Percentiles rank a stretch among this genome's conserved stretches.
Conservation (phyloP, 2,329 filamentous ascomycete genomes). For the Truncatella angustata region DNA sequence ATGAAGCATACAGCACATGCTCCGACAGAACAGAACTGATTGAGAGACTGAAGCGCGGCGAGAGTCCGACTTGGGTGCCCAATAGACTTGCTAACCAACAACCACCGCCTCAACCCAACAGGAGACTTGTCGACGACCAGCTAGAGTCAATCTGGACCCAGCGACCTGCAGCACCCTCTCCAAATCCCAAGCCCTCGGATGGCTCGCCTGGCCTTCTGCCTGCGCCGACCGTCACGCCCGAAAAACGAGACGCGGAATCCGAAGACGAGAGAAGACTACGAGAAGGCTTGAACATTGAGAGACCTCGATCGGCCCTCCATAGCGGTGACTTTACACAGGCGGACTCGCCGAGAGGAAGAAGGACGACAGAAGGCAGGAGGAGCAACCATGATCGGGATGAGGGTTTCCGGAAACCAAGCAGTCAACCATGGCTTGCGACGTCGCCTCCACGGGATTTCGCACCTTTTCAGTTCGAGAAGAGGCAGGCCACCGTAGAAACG, state of each 20-base stretch:
- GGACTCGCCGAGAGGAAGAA: conserved; percentile 24
- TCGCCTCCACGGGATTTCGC: conserved; percentile 54
- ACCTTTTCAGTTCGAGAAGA: conserved; percentile 42
- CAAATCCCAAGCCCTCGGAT: conserved; percentile 31
- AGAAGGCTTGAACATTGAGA: conserved; percentile 67
- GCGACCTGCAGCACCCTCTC: conserved; percentile 33
- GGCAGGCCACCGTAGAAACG: conserved; percentile 28
- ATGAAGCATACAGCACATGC: conserved; percentile 30
- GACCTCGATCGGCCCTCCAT: conserved; percentile 75
- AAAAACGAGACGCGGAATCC: conserved; percentile 35
- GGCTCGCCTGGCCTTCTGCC: conserved; percentile 41
- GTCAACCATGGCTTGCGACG: conserved; percentile 48
- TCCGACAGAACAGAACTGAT: conserved; percentile 77
- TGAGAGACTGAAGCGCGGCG: conserved; percentile 74
- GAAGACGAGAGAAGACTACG: conserved; percentile 42
- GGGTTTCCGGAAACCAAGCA: conserved; percentile 10
- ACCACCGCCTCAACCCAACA: conserved; percentile 3
- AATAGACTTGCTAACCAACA: conserved; percentile 47
- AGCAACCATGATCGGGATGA: conserved; percentile 17
- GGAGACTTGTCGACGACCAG: conserved; percentile 19
- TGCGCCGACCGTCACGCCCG: conserved; percentile 46
- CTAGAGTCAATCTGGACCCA: conserved; percentile 36
- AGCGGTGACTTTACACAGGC: conserved; percentile 63
- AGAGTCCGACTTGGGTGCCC: conserved; percentile 73
- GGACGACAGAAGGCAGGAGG: conserved; percentile 16